Conservation (phyloP, 1,284 basidiomycete species). For the Irpex sp. region DNA sequence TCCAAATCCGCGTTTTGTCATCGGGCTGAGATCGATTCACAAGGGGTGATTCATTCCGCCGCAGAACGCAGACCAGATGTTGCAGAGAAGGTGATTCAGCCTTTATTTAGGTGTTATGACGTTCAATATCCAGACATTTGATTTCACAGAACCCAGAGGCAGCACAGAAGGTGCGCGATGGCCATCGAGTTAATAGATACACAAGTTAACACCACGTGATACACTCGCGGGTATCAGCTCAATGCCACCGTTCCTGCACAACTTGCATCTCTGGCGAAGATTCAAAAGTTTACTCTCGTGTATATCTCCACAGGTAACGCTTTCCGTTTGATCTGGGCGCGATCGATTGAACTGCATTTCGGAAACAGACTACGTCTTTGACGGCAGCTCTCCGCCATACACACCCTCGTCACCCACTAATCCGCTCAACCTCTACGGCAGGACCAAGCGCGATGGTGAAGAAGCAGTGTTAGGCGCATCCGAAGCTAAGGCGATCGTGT, state of each 20-base stretch:
- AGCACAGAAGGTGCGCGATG: conserved; percentile 46
- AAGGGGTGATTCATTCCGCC: conserved; percentile 83
- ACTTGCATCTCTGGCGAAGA: conserved; percentile 57
- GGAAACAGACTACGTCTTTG: conserved; percentile 77
- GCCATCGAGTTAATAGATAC: conserved; percentile 8
- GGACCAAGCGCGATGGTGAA: conserved; percentile 78
- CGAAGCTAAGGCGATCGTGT: conserved; percentile 54
- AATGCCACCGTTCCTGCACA: conserved; percentile 64
- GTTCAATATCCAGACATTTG: background rate
- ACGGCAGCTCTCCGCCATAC: conserved; percentile 80
- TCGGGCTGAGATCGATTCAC: background rate
- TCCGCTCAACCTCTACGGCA: conserved; percentile 72
- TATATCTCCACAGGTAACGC: conserved; percentile 73
- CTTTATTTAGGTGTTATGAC: background rate
- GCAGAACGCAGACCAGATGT: conserved; percentile 83
- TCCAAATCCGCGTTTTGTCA: background rate
- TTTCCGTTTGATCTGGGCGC: conserved; percentile 10
- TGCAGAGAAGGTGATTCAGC: conserved; percentile 59
- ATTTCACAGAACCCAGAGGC: conserved; percentile 56
- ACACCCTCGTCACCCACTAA: conserved; percentile 60
- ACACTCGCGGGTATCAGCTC: conserved; percentile 39
- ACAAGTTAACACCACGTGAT: background rate
- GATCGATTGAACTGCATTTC: background rate
- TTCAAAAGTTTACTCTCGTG: conserved; percentile 56
- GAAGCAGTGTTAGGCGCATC: conserved; percentile 52